Evolutionary conservation across 257 asterid species (phyloP).

Genomic region (Cordia subcordata): DNA sequence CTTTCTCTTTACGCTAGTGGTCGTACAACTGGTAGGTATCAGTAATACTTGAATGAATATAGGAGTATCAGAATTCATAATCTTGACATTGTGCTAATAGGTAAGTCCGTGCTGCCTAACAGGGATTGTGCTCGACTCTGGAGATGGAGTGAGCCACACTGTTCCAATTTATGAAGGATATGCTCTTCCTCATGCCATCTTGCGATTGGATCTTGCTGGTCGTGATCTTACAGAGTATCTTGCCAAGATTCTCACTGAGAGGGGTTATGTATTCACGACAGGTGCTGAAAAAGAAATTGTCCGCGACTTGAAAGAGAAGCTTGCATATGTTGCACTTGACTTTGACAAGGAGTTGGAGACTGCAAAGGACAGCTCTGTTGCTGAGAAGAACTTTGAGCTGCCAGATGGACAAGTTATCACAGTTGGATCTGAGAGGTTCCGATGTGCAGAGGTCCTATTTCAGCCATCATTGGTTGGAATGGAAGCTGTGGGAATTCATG

Average conservation of each 20-base stretch:
- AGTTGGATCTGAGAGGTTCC: slow-evolving; percentile 38
- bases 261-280: slow-evolving; percentile 39
- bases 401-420: slow-evolving; percentile 45
- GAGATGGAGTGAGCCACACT: slow-evolving; percentile 44
- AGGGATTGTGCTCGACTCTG: slow-evolving; percentile 46
- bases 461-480: slow-evolving; percentile 35
- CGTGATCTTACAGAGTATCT: slow-evolving; percentile 39
- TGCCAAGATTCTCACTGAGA: slow-evolving; percentile 38
- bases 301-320: slow-evolving; percentile 36
- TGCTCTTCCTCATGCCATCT: slow-evolving; percentile 44
- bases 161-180: slow-evolving; percentile 44
- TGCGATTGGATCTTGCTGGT: slow-evolving; percentile 41
- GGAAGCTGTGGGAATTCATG: slow-evolving; percentile 23
- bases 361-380: slow-evolving; percentile 26
- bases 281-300: slow-evolving; percentile 45
- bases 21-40: slow-evolving; percentile 38
- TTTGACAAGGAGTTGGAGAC: slow-evolving; percentile 36
- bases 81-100: not conserved
- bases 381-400: slow-evolving; percentile 38
- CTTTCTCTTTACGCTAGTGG: slow-evolving; percentile 51
- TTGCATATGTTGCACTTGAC: slow-evolving; percentile 38
- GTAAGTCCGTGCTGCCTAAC: not conserved
- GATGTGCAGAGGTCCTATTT: slow-evolving; percentile 40
- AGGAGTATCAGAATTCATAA: not conserved
- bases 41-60: not conserved